phyloP scores from a whole-genome alignment of 2,329 filamentous ascomycete species.

The Neobulgaria alba region DNA sequence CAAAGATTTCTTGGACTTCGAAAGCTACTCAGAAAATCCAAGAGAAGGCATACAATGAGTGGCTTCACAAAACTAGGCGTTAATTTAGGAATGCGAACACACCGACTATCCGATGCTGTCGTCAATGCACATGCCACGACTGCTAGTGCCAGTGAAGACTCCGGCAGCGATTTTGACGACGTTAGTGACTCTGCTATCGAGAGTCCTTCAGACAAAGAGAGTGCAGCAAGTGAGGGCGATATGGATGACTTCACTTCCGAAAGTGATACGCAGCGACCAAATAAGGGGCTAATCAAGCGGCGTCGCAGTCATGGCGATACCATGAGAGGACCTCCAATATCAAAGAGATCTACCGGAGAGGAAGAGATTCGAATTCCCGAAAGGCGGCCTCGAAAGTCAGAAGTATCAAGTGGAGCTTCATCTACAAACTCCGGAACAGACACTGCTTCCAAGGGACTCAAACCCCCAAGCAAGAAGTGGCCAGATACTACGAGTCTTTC shows the following conservation, averaged over 20 bases:
- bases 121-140: conserved; percentile 32
- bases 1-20: conserved; percentile 48
- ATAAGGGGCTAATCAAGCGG: conserved; percentile 17
- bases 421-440: conserved; percentile 4
- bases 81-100: conserved; percentile 67
- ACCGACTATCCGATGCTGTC: conserved; percentile 46
- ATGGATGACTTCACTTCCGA: conserved; percentile 30
- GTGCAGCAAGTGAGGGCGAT: conserved; percentile 36
- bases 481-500: conserved; percentile 10
- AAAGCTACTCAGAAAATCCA: conserved; percentile 53
- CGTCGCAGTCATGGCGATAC: conserved; percentile 36
- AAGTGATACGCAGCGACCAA: conserved; percentile 14
- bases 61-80: conserved; percentile 45
- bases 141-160: conserved; percentile 37
- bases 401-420: neutral
- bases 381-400: conserved; percentile 3
- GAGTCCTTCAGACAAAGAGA: conserved; percentile 20
- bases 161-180: conserved; percentile 30
- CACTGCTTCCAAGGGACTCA: conserved; percentile 3
- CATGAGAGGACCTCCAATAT: conserved; percentile 25
- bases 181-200: conserved; percentile 33
- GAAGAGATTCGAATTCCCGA: conserved; percentile 22
- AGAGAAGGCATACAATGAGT: conserved; percentile 25
- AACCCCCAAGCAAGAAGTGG: conserved; percentile 7
- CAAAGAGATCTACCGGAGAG: conserved; percentile 28